Evolutionary conservation across 768 basidiomycete genomes (phyloP).

Genomic region (Xerocomellus dryophilus): DNA sequence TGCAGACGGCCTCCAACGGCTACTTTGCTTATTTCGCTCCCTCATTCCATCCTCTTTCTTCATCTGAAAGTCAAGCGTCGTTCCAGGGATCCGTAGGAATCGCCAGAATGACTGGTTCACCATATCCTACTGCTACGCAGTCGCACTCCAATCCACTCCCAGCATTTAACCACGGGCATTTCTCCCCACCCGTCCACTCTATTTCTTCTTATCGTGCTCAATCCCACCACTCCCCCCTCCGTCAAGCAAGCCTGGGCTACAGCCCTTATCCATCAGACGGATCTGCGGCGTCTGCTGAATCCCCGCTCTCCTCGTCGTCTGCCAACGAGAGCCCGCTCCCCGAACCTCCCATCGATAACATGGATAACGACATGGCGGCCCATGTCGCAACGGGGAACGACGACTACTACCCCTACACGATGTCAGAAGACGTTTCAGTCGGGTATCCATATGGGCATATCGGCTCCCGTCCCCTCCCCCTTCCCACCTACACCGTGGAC

Average conservation of each 20-base stretch:
- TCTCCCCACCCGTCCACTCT: slow-evolving; percentile 14
- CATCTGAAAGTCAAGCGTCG: slow-evolving; percentile 5
- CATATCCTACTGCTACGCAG: slow-evolving; percentile 22
- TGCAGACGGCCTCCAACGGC: slow-evolving; percentile 23
- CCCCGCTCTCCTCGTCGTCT: slow-evolving; percentile 41
- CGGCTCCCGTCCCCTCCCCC: slow-evolving; percentile 24
- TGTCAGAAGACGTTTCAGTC: slow-evolving; percentile 22
- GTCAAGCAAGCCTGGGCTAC: slow-evolving; percentile 20
- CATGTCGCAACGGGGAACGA: slow-evolving; percentile 26
- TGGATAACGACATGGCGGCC: slow-evolving; percentile 29
- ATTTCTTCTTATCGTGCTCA: slow-evolving; percentile 19
- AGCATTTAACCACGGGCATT: slow-evolving; percentile 20
- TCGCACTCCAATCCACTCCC: slow-evolving; percentile 17
- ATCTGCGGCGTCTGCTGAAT: slow-evolving; percentile 35
- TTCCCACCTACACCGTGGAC: slow-evolving; percentile 23
- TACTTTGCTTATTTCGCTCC: slow-evolving; percentile 25
- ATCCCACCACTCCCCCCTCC: slow-evolving; percentile 17
- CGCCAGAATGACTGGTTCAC: slow-evolving; percentile 24
- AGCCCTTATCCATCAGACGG: slow-evolving; percentile 39
- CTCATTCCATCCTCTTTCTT: slow-evolving; percentile 11
- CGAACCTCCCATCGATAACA: slow-evolving; percentile 35
- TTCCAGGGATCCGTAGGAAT: slow-evolving; percentile 9
- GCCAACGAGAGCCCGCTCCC: slow-evolving; percentile 40
- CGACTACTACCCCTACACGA: slow-evolving; percentile 28
- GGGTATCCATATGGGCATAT: slow-evolving; percentile 25